Evolutionary conservation across 2,329 filamentous ascomycete genomes (phyloP).

Genomic region (Lasiodiplodia gonubiensis): DNA sequence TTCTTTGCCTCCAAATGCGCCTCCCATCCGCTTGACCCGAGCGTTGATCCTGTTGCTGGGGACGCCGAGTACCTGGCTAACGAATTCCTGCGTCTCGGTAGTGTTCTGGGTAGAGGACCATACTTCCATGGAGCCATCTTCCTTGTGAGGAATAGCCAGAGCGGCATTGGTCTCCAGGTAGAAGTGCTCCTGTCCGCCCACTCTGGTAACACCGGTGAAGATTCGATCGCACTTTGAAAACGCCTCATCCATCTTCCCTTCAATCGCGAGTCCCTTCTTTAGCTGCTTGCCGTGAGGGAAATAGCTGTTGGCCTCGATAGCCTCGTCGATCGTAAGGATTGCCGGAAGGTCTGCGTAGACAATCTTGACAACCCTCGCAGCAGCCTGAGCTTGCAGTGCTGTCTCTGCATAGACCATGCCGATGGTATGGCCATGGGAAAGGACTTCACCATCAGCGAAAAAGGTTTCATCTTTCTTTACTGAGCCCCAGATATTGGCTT

Average conservation of each 20-base stretch:
- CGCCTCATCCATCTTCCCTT: constrained; percentile 66
- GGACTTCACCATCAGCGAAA: constrained; percentile 86
- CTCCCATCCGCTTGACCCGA: constrained; percentile 87
- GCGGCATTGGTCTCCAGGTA: constrained; percentile 92
- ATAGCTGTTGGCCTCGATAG: constrained; percentile 85
- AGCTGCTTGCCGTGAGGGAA: constrained; percentile 80
- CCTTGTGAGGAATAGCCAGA: constrained; percentile 81
- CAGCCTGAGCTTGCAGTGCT: constrained; percentile 76
- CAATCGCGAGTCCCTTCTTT: constrained; percentile 68
- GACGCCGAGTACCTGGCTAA: constrained; percentile 81
- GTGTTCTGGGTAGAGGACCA: constrained; percentile 56
- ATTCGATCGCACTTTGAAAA: constrained; percentile 80
- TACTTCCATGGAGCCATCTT: constrained; percentile 93
- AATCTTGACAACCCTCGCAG: constrained; percentile 80
- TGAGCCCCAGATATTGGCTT: constrained; percentile 90
- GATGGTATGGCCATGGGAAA: constrained; percentile 87
- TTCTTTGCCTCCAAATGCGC: constrained; percentile 94
- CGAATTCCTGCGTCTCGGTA: constrained; percentile 62
- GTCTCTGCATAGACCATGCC: constrained; percentile 84
- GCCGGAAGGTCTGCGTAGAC: constrained; percentile 88
- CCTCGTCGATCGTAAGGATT: constrained; percentile 91
- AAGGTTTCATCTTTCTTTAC: constrained; percentile 82
- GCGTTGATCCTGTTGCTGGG: constrained; percentile 87
- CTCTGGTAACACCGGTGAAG: constrained; percentile 80
- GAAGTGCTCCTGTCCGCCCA: constrained; percentile 97